A percentile compares a stretch with the other conserved stretches of the same genome.
phyloP scores from a whole-genome alignment of 169 alveolate species.

The Plasmodium gallinaceum region DNA sequence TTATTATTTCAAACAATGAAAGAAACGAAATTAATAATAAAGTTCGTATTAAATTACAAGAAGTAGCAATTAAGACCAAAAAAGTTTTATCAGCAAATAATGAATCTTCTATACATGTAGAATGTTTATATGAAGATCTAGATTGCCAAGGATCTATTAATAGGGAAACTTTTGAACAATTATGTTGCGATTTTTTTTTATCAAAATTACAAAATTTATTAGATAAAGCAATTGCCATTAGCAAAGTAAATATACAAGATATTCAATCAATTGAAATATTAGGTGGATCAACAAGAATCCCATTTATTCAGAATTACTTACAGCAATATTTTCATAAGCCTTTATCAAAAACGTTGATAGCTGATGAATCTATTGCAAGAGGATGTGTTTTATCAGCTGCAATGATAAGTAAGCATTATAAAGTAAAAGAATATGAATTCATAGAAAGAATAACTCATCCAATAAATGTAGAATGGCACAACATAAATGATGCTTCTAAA shows the following conservation, averaged over 20 bases:
- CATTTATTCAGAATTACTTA: constrained; percentile 93
- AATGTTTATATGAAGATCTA: constrained; percentile 96
- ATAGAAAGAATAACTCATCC: constrained; percentile 81
- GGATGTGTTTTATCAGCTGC: constrained; percentile 95
- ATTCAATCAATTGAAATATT: constrained; percentile 94
- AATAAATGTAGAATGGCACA: constrained; percentile 62
- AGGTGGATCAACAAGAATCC: constrained; percentile 98
- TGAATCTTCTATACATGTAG: constrained; percentile 94
- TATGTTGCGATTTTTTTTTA: constrained; percentile 87
- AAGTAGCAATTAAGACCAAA: constrained; percentile 95
- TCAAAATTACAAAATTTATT: constrained; percentile 83
- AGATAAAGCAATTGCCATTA: constrained; percentile 80
- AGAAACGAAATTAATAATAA: constrained; percentile 81
- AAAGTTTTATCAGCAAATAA: constrained; percentile 96
- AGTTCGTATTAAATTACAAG: constrained; percentile 95
- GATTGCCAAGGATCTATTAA: constrained; percentile 88
- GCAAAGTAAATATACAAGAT: constrained; percentile 84
- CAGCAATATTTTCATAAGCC: constrained; percentile 90
- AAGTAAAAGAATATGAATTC: constrained; percentile 81
- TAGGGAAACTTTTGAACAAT: constrained; percentile 94
- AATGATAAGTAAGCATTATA: constrained; percentile 81
- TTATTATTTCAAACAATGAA: constrained; percentile 9
- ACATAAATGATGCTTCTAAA: constrained; percentile 32
- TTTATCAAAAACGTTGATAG: constrained; percentile 94
- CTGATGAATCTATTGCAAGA: constrained; percentile 98